Evolutionary conservation across 768 basidiomycete species (phyloP), one percentile per base, ranked within the genome.

Genomic region (Brasilioporus rufonigricans): DNA sequence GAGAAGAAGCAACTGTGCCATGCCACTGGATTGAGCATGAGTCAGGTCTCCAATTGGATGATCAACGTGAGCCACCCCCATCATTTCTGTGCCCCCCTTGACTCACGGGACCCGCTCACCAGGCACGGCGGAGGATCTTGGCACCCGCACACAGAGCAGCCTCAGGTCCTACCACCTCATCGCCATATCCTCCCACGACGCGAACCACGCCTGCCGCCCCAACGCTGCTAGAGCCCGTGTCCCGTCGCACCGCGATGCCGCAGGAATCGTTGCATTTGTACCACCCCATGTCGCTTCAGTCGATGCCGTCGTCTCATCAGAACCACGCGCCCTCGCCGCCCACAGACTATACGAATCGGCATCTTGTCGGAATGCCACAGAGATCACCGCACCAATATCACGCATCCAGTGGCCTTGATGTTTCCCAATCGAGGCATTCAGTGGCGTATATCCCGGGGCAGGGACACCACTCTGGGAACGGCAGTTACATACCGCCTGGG

Each of bases 41-140:
- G 80, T 72, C 91, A 93, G 71, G 89, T 93, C 1, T 91, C 89
- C 49, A 93, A 93, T 69, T 93, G 91, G 91, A 93, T 93, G 91
- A 93, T 93, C 65, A 93, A 93, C 63, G 91, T 82, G 51, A 48
- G 82, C 73, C 55, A 19, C 46, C 40, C 41, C 41, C 77, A 9
- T 56, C 48, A 52, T 31, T 52, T 45, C 23, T 48, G 43, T 53
- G 33, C 55, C 49, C 43, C 36, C 50, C 38, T 65, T 27, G 47
- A 55, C 53, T 44, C 57, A 59, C 56, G n/a, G 26, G 51, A 45
- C 53, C 48, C 48, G 50, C 52, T 38, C 13, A 57, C 32, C 66
- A 91, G 89, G 89, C 89, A 60, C 81, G 89, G 23, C 82, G 89
- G 57, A 84, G 89, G 61, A 91, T 91, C 66, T 81, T 92, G 55